phyloP scores from a whole-genome alignment of 2,329 filamentous ascomycete genomes.

The Pyricularia sp. region DNA sequence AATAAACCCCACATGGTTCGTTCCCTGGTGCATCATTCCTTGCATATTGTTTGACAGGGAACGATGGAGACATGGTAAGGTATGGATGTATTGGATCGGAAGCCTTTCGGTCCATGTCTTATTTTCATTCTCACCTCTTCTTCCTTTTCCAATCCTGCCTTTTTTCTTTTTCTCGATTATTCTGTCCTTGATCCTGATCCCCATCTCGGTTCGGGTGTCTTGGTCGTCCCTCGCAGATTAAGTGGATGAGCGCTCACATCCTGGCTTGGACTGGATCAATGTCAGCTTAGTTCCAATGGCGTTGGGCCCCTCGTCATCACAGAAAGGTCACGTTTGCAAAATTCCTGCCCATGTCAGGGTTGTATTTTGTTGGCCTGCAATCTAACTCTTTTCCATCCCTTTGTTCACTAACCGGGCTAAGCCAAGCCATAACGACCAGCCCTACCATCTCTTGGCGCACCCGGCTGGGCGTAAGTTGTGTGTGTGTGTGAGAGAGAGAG shows the following conservation, averaged over 20 bases:
- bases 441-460: neutral
- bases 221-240: neutral
- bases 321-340: neutral
- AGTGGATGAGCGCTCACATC: neutral
- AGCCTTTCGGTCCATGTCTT: neutral
- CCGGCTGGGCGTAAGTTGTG: neutral
- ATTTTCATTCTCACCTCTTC: neutral
- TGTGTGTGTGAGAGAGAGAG: too few species aligned
- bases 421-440: neutral
- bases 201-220: neutral
- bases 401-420: neutral
- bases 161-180: neutral
- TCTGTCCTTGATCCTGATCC: neutral
- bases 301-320: constrained; percentile 2
- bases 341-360: neutral
- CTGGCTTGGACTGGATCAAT: neutral
- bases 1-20: neutral
- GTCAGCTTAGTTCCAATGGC: neutral
- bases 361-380: neutral
- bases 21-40: neutral
- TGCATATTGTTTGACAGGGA: neutral
- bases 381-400: neutral
- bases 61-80: too few species aligned
- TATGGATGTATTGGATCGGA: neutral
- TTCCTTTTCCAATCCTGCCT: neutral